Evolutionary conservation across 2,329 filamentous ascomycete genomes (phyloP), one percentile per base, ranked within the genome.

Genomic region (Epichloe hybrida): DNA sequence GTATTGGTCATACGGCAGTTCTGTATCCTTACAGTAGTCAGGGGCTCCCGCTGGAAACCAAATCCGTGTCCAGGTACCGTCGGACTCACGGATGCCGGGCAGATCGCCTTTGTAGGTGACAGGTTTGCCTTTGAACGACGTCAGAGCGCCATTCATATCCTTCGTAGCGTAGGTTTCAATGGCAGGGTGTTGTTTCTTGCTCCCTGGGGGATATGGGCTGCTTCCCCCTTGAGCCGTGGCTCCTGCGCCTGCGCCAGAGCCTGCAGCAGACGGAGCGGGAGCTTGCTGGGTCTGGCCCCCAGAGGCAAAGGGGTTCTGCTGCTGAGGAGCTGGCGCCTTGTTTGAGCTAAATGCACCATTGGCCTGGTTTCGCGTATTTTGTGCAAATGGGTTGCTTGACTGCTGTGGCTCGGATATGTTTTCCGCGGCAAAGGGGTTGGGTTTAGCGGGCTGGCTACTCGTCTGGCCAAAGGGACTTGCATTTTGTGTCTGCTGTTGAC

Each of bases 21-120:
- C 80, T 8, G 83, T 84, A 55, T 84, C 77, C 55, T 74, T 74
- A 48, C 77, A 79, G 54, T 80, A 81, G 6, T 65, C 64, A 1
- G 84, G 86, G 21, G 83, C 74, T 0, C 86, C 88, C 44, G 82
- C 70, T 0, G 85, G 84, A 62, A 86, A 89, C 75, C 84, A 86
- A 46, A 91, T 82, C 56, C 77, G 80, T 48, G 76, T 72, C 69
- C 76, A 79, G 0, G 67, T 73, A 36, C 79, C 76, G 57, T 81
- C 76, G 38, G 69, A 66, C 21, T 66, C 76, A 54, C 56, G 72
- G 56, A 72, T 69, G 49, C 70, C 79, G 0, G 81, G 76, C 6
- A 66, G 62, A 3, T 57, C 61, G 6, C 61, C 61, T 56, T 77
- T 72, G 63, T 87, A 87, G 1, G 69, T 64, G 0, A 88, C 81